Evolutionary conservation across 202 grass and related monocot genomes (phyloP).

Genomic region (Setaria viridis): DNA sequence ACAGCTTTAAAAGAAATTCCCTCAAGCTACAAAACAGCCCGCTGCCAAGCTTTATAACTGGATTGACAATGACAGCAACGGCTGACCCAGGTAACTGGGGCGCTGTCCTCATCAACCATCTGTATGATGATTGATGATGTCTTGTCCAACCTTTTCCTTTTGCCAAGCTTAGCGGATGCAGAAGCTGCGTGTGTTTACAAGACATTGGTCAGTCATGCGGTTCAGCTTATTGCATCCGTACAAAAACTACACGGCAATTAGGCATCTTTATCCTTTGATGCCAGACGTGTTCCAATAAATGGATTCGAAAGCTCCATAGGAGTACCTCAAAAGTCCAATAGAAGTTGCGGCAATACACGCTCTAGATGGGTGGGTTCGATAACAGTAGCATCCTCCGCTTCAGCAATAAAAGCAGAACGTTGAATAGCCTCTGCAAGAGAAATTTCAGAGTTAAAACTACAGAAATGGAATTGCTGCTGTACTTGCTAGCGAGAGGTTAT

Average conservation of each 20-base stretch:
- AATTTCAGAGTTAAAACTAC: constrained; percentile 9
- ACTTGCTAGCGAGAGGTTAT: neutral
- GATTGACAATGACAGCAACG: neutral
- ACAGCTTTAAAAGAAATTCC: neutral
- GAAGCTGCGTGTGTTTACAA: neutral
- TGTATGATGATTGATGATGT: neutral
- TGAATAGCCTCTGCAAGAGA: constrained; percentile 76
- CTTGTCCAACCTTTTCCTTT: neutral
- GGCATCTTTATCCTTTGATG: neutral
- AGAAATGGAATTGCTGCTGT: neutral
- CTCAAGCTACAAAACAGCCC: neutral
- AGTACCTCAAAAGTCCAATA: constrained; percentile 80
- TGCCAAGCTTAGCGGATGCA: neutral
- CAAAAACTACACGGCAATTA: neutral
- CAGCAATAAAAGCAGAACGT: constrained; percentile 75
- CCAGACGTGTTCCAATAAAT: neutral
- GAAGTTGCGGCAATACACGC: constrained; percentile 85
- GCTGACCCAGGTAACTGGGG: neutral
- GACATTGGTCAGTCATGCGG: neutral
- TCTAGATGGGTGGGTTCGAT: constrained; percentile 91
- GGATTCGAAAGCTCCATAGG: neutral
- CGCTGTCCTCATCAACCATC: neutral
- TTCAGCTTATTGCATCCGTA: neutral
- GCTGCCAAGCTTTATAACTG: neutral
- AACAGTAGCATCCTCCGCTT: constrained; percentile 66